Percentiles rank a stretch among this genome's conserved stretches.
Evolutionary conservation across 306 rosid species (phyloP).

Genomic region (Pyrus pyrifolia): DNA sequence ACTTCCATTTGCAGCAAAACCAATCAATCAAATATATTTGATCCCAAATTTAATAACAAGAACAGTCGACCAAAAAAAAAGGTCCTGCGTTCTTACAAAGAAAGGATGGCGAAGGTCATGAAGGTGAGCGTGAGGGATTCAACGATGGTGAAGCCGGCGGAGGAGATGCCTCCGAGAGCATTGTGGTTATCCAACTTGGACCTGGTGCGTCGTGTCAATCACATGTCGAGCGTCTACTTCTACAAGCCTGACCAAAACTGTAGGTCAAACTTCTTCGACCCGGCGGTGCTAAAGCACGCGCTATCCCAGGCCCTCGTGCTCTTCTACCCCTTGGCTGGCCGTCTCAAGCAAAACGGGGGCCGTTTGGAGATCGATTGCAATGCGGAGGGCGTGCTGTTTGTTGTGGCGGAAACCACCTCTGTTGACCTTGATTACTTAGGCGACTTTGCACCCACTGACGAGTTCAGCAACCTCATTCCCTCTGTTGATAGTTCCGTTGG

Average conservation of each 20-base stretch:
- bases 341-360: conserved; percentile 46
- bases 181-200: conserved; percentile 59
- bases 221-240: conserved; percentile 55
- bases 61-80: too few relatives aligned
- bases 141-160: not conserved
- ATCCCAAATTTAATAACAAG: too few relatives aligned
- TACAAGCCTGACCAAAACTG: conserved; percentile 22
- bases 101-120: too few relatives aligned
- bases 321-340: conserved; percentile 72
- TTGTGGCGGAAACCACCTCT: conserved; percentile 43
- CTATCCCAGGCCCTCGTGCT: conserved; percentile 56
- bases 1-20: too few relatives aligned
- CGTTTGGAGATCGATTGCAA: conserved; percentile 66
- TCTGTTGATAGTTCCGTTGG: conserved; percentile 49
- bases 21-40: too few relatives aligned
- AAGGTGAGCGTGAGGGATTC: too few relatives aligned
- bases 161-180: conserved; percentile 37
- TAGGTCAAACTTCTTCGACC: conserved; percentile 39
- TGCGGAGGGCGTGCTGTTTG: conserved; percentile 60
- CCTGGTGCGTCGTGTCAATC: conserved; percentile 40
- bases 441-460: conserved; percentile 60
- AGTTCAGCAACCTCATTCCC: conserved; percentile 65
- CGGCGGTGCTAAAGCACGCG: conserved; percentile 38
- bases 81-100: too few relatives aligned
- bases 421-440: conserved; percentile 50